phyloP scores from a whole-genome alignment of 2,329 filamentous ascomycete species.

The Phialocephala sp. region DNA sequence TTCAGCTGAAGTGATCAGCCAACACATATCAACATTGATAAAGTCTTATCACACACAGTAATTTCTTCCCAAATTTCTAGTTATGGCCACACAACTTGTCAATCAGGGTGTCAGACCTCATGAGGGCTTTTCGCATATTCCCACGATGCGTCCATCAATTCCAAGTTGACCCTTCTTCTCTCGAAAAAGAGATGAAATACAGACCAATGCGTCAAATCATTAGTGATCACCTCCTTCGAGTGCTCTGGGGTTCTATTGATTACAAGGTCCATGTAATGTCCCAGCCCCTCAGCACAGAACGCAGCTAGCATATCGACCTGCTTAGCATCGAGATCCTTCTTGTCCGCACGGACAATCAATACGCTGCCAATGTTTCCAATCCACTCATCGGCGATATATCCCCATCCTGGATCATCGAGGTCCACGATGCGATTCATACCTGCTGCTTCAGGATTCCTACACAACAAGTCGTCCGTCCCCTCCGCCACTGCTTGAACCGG shows the following conservation, averaged over 20 bases:
- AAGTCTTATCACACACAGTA: neutral
- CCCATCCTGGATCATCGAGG: neutral
- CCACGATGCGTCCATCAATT: neutral
- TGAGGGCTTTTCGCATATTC: neutral
- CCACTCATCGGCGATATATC: neutral
- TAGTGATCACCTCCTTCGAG: neutral
- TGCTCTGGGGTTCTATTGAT: neutral
- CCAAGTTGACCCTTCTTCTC: neutral
- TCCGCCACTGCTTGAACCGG: neutral
- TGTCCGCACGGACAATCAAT: slow-evolving; percentile 1
- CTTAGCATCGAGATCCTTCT: slow-evolving; percentile 7
- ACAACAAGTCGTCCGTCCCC: neutral
- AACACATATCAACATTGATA: neutral
- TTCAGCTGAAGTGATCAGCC: neutral
- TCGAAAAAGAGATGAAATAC: neutral
- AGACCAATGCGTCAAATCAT: neutral
- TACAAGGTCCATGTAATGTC: neutral
- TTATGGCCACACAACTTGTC: neutral
- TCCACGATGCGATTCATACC: neutral
- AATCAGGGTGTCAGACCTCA: neutral
- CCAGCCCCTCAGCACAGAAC: neutral
- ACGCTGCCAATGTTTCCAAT: slow-evolving; percentile 3
- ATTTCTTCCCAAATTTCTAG: neutral
- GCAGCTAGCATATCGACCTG: neutral
- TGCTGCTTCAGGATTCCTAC: neutral